These are phyloP conservation scores for Diplotaxis tenuifolia DNA, from an alignment of 345 rosid genomes.

Conservation along the genomic window DNA sequence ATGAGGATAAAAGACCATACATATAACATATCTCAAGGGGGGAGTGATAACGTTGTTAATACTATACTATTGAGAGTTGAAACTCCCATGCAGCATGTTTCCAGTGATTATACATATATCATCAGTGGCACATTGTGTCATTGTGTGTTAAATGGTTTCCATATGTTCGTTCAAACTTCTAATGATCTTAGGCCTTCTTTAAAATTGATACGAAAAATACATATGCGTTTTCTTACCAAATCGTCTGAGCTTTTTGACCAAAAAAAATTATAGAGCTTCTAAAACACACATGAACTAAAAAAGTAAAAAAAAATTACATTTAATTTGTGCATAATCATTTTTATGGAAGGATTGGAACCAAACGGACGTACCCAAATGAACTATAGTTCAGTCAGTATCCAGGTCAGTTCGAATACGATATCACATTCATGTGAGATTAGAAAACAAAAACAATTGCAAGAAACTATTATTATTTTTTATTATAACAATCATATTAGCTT, in stretches of 20 bases:
- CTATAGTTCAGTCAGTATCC: background rate
- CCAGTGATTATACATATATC: background rate
- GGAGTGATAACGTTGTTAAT: background rate
- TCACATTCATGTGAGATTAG: background rate
- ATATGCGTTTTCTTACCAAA: background rate
- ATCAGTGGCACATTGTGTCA: background rate
- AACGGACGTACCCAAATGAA: background rate
- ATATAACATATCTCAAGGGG: background rate
- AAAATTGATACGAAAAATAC: background rate
- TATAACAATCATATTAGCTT: background rate
- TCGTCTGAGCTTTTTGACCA: background rate
- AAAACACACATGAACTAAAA: background rate
- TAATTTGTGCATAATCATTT: background rate
- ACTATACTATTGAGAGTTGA: background rate
- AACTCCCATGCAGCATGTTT: background rate
- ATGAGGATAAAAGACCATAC: background rate
- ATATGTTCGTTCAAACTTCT: background rate
- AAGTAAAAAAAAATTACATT: too few species aligned
- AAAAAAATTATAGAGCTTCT: background rate
- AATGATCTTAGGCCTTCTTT: background rate
- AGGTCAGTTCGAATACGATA: background rate
- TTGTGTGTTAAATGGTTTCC: background rate
- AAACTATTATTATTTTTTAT: background rate
- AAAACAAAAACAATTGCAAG: background rate
- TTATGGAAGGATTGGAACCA: background rate